Conservation (phyloP, 148 eudicot species). For the Simmondsia chinensis region DNA sequence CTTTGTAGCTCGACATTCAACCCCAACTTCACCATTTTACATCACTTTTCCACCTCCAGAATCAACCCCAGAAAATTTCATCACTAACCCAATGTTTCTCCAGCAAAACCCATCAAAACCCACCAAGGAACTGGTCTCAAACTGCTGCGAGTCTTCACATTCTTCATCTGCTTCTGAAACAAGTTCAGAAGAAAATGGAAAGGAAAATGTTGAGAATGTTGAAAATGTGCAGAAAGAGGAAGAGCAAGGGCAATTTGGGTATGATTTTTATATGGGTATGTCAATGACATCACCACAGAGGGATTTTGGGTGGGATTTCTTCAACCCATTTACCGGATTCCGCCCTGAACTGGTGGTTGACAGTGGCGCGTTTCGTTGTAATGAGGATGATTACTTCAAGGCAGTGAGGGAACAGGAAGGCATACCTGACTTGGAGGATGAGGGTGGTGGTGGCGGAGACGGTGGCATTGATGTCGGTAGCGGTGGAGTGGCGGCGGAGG, state of each 20-base stretch:
- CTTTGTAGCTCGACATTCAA: conserved; percentile 76
- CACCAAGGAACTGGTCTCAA: conserved; percentile 27
- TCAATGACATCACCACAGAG: conserved; percentile 77
- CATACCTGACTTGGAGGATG: conserved; percentile 73
- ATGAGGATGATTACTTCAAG: conserved; percentile 55
- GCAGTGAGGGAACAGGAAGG: conserved; percentile 82
- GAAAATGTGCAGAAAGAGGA: neutral
- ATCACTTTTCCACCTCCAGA: conserved; percentile 66
- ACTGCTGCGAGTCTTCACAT: conserved; percentile 25
- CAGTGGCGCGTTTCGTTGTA: conserved; percentile 30
- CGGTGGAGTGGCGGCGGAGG: too few species aligned
- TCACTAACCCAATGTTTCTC: conserved; percentile 74
- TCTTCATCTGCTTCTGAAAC: conserved; percentile 18
- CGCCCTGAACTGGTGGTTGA: conserved; percentile 38
- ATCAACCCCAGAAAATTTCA: conserved; percentile 28
- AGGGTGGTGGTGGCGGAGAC: conserved; percentile 26
- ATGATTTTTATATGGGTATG: conserved; percentile 49
- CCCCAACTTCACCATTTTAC: conserved; percentile 62
- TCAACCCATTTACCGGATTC: conserved; percentile 63
- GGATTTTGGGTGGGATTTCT: conserved; percentile 96
- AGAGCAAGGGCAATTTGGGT: conserved; percentile 22
- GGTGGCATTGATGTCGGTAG: too few species aligned
- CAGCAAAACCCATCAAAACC: conserved; percentile 53
- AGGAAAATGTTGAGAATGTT: neutral
- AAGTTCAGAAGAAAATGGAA: conserved; percentile 3